These are phyloP conservation scores for Starmera stellimalicola DNA, from an alignment of 1,139 yeast species.

Conservation along the genomic window DNA sequence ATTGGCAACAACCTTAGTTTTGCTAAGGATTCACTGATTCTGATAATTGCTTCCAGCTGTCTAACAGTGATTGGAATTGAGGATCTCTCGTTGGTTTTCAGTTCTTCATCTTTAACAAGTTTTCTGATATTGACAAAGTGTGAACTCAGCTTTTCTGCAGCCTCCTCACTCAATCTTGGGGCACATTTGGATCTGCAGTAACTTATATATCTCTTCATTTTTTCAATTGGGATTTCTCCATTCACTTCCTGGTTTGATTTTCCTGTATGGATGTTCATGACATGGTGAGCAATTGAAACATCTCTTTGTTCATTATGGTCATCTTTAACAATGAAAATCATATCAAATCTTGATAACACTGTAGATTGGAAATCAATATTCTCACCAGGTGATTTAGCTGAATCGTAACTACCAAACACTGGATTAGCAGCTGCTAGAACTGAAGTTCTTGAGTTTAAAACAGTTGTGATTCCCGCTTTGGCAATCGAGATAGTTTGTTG, in stretches of 20 bases:
- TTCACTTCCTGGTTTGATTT: slow-evolving; percentile 44
- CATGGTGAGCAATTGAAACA: slow-evolving; percentile 87
- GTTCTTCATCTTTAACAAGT: slow-evolving; percentile 73
- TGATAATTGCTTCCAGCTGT: slow-evolving; percentile 93
- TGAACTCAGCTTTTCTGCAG: slow-evolving; percentile 86
- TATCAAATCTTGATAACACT: slow-evolving; percentile 91
- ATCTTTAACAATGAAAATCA: slow-evolving; percentile 96
- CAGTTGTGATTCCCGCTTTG: slow-evolving; percentile 97
- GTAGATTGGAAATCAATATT: slow-evolving; percentile 97
- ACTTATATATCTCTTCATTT: slow-evolving; percentile 86
- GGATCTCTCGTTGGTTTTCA: slow-evolving; percentile 78
- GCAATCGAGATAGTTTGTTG: slow-evolving; percentile 99
- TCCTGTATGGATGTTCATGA: slow-evolving; percentile 90
- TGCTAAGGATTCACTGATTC: slow-evolving; percentile 92
- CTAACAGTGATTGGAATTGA: slow-evolving; percentile 96
- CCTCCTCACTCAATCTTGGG: slow-evolving; percentile 82
- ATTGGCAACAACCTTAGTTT: slow-evolving; percentile 75
- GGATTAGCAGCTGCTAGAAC: slow-evolving; percentile 99
- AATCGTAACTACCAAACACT: slow-evolving; percentile 92
- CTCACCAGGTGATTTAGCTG: slow-evolving; percentile 93
- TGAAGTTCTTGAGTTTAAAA: slow-evolving; percentile 88
- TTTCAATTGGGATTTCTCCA: slow-evolving; percentile 84
- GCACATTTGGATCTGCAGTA: slow-evolving; percentile 89
- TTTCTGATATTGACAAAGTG: slow-evolving; percentile 89
- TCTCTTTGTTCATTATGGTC: slow-evolving; percentile 86